A percentile compares a stretch with the other conserved stretches of the same genome.
phyloP scores from a whole-genome alignment of 2,329 filamentous ascomycete species.

The Fonsecaea multimorphosa region DNA sequence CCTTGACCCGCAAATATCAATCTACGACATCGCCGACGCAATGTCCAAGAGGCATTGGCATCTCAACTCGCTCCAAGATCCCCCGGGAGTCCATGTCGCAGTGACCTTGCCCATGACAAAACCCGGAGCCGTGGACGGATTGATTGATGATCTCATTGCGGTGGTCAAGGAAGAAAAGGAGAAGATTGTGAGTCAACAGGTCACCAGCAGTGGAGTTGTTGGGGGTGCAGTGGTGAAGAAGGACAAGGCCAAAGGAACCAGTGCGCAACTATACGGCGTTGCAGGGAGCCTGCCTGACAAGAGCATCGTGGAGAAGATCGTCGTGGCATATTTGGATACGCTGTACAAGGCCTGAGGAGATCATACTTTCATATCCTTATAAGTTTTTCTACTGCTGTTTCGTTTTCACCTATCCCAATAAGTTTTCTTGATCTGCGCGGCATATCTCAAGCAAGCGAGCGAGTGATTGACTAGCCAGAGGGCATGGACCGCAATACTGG shows the following conservation, averaged over 20 bases:
- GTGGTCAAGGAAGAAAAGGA: constrained; percentile 73
- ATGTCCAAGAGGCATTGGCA: constrained; percentile 91
- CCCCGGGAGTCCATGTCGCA: constrained; percentile 90
- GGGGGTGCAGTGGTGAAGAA: constrained; percentile 36
- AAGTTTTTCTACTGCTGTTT: no score
- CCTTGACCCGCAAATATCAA: constrained; percentile 72
- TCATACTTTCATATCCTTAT: not conserved
- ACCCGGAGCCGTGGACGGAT: constrained; percentile 76
- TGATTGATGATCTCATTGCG: constrained; percentile 72
- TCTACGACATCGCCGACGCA: constrained; percentile 91
- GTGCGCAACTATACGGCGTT: constrained; percentile 90
- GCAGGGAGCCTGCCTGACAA: constrained; percentile 95
- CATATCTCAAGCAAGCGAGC: no score
- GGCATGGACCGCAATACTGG: no score
- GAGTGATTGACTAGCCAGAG: no score
- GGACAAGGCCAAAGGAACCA: constrained; percentile 68
- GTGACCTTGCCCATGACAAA: constrained; percentile 79
- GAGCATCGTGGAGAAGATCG: constrained; percentile 88
- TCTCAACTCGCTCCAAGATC: constrained; percentile 89
- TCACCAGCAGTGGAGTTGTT: constrained; percentile 9
- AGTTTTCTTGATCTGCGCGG: no score
- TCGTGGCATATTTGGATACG: constrained; percentile 88
- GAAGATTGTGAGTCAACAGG: constrained; percentile 64
- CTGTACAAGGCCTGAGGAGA: constrained; percentile 77
- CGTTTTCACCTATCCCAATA: no score